Percentiles rank a stretch among this genome's conserved stretches.
These are phyloP conservation scores for Elsinoe batatas DNA, from an alignment of 2,329 filamentous ascomycete species.

Conservation along the genomic window DNA sequence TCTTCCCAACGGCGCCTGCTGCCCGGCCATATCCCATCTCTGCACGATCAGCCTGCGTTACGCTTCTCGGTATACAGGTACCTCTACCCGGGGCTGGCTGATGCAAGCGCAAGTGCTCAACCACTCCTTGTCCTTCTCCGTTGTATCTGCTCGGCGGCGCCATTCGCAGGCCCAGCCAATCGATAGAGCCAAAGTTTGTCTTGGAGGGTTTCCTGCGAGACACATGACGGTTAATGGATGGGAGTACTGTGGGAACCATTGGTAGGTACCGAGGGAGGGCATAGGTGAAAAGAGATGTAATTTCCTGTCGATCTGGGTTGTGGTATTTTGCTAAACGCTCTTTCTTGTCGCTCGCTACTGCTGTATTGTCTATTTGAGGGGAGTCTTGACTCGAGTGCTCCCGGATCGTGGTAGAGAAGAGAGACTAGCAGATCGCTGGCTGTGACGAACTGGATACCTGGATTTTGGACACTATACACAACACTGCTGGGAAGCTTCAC, in stretches of 20 bases:
- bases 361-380: too few relatives aligned
- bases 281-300: neutral
- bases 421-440: too few relatives aligned
- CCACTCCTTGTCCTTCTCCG: neutral
- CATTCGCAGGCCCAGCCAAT: neutral
- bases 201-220: neutral
- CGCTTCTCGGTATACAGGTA: neutral
- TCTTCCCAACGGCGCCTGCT: neutral
- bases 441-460: too few relatives aligned
- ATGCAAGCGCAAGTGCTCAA: neutral
- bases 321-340: neutral
- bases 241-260: neutral
- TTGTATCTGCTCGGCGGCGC: neutral
- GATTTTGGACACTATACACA: too few relatives aligned
- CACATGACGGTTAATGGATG: neutral
- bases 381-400: too few relatives aligned
- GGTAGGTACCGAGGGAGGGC: neutral
- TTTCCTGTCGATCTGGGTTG: neutral
- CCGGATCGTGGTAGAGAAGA: too few relatives aligned
- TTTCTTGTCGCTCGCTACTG: too few relatives aligned
- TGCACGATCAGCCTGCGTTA: neutral
- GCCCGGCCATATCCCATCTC: neutral
- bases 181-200: neutral
- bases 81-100: neutral
- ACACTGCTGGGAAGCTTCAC: too few relatives aligned